Conservation (phyloP, 2,329 filamentous ascomycete species). For the Stemphylium lycopersici region DNA sequence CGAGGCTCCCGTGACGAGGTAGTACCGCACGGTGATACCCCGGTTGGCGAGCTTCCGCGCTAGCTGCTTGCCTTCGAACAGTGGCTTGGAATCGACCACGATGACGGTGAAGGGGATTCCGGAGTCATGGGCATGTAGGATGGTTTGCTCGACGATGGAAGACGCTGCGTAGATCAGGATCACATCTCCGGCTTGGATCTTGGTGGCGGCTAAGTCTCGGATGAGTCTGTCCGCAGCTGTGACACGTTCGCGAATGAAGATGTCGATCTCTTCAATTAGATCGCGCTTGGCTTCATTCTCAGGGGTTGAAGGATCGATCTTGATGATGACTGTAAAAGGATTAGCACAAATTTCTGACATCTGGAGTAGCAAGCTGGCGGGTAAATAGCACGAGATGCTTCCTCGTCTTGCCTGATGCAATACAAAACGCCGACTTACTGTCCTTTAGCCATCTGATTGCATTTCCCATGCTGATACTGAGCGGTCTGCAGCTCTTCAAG, state of each 20-base stretch:
- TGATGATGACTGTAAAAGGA: slow-evolving; percentile 69
- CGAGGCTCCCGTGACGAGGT: slow-evolving; percentile 76
- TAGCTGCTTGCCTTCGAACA: slow-evolving; percentile 73
- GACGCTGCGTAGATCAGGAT: slow-evolving; percentile 88
- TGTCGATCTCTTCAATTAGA: slow-evolving; percentile 81
- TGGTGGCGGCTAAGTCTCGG: slow-evolving; percentile 72
- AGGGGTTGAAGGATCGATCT: slow-evolving; percentile 83
- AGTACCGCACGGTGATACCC: slow-evolving; percentile 81
- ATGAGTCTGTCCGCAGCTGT: slow-evolving; percentile 87
- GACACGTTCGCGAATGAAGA: slow-evolving; percentile 88
- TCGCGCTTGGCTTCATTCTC: slow-evolving; percentile 82
- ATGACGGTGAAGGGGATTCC: slow-evolving; percentile 83
- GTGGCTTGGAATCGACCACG: slow-evolving; percentile 76
- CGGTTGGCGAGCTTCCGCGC: slow-evolving; percentile 72
- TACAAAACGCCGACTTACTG: slow-evolving; percentile 22
- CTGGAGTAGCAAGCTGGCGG: background rate
- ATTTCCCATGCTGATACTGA: slow-evolving; percentile 97
- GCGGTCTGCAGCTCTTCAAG: slow-evolving; percentile 88
- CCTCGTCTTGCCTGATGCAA: background rate
- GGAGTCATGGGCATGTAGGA: slow-evolving; percentile 71
- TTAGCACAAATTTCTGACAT: slow-evolving; percentile 3
- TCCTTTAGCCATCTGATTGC: slow-evolving; percentile 94
- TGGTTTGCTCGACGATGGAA: slow-evolving; percentile 81
- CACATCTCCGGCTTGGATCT: slow-evolving; percentile 79
- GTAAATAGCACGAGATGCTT: background rate